phyloP scores from a whole-genome alignment of 305 asterid species.

The Solanum hybrid region DNA sequence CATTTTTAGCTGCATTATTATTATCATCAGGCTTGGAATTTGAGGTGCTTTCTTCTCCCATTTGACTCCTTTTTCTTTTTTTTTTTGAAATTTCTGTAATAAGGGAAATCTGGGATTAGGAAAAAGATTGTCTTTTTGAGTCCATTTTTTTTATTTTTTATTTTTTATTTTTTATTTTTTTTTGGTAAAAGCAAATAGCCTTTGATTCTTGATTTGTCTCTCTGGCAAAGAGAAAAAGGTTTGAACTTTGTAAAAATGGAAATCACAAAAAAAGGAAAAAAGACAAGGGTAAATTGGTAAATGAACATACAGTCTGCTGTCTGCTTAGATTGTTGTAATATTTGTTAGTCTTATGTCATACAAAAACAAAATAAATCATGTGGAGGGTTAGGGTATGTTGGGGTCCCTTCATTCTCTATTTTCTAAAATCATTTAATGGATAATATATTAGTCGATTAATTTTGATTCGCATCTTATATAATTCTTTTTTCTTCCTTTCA shows the following conservation, averaged over 20 bases:
- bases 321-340: not conserved
- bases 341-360: not conserved
- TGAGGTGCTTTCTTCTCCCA: constrained; percentile 19
- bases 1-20: not conserved
- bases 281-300: not conserved
- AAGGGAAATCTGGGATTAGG: not conserved
- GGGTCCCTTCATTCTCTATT: not conserved
- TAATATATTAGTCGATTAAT: too few species aligned
- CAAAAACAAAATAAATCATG: not conserved
- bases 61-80: not conserved
- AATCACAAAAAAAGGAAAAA: not conserved
- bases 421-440: too few species aligned
- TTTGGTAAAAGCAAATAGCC: not conserved
- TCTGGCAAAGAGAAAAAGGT: not conserved
- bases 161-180: not conserved
- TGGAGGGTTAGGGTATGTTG: not conserved
- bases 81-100: not conserved
- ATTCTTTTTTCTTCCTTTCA: accelerated
- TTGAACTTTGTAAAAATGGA: not conserved
- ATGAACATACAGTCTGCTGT: not conserved
- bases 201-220: not conserved
- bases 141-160: too few species aligned
- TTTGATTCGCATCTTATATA: too few species aligned
- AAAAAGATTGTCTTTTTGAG: not conserved
- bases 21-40: not conserved